Percentiles rank a stretch among this genome's conserved stretches.
These are phyloP conservation scores for Penicillium sp. DNA, from an alignment of 2,329 filamentous ascomycete species.

Conservation along the genomic window DNA sequence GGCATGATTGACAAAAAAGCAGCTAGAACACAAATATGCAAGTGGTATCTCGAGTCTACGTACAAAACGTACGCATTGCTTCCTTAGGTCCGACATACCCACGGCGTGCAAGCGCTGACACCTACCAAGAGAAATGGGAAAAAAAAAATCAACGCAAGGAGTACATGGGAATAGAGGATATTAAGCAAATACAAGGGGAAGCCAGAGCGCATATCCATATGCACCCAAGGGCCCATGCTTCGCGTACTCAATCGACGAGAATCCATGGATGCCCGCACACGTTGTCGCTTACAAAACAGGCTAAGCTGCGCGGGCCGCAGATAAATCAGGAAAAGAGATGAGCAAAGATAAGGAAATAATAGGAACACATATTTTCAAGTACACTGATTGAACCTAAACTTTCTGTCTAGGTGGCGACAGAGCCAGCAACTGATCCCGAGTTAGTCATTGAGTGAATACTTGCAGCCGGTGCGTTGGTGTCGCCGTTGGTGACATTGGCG, in stretches of 20 bases:
- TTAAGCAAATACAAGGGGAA: constrained; percentile 10
- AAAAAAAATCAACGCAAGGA: not conserved
- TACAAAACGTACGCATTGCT: constrained; percentile 1
- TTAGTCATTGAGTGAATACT: constrained; percentile 37
- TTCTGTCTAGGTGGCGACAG: constrained; percentile 13
- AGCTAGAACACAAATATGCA: not conserved
- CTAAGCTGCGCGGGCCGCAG: constrained; percentile 1
- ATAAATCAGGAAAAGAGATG: constrained; percentile 6
- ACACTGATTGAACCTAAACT: not conserved
- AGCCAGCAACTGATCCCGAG: constrained; percentile 31
- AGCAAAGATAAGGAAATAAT: not conserved
- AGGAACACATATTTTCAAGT: not conserved
- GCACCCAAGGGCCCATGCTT: constrained; percentile 13
- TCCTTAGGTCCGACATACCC: not conserved
- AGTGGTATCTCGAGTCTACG: constrained; percentile 13
- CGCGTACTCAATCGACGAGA: constrained; percentile 4
- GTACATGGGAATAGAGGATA: not conserved
- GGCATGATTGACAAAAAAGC: not conserved
- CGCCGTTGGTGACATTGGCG: constrained; percentile 22
- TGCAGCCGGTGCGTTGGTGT: constrained; percentile 26
- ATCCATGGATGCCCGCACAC: not conserved
- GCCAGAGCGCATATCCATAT: constrained; percentile 18
- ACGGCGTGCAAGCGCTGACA: not conserved
- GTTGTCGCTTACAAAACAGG: constrained; percentile 11
- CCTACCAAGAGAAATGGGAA: not conserved